Conservation (phyloP, 805 yeast genomes). For the Ogataea dorogensis region DNA sequence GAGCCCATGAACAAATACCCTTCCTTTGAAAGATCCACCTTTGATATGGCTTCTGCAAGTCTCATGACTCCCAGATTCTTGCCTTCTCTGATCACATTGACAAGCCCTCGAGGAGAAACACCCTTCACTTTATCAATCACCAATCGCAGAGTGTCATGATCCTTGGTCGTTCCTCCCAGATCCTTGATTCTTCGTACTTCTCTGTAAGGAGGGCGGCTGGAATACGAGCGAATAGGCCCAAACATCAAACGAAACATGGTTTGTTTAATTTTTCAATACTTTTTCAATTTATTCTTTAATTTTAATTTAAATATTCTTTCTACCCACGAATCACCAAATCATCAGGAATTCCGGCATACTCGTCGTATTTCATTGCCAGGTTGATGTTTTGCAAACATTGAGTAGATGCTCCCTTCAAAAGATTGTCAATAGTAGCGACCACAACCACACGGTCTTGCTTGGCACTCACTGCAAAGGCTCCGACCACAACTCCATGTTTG, state of each 20-base stretch:
- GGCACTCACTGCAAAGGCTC: conserved; percentile 93
- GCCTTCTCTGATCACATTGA: conserved; percentile 22
- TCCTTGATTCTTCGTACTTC: not conserved
- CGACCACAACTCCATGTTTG: conserved; percentile 91
- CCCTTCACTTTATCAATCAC: conserved; percentile 18
- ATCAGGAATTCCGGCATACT: conserved; percentile 91
- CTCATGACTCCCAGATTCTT: conserved; percentile 16
- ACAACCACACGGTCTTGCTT: conserved; percentile 87
- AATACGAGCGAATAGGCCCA: not conserved
- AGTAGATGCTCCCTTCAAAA: conserved; percentile 97
- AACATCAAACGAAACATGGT: not conserved
- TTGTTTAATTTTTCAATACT: conserved; percentile 3
- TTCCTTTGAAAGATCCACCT: conserved; percentile 25
- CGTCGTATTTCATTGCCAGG: conserved; percentile 84
- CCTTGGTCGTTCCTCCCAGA: conserved; percentile 27
- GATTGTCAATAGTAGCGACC: conserved; percentile 93
- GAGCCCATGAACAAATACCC: conserved; percentile 27
- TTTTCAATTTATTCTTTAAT: not conserved
- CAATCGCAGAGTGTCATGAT: conserved; percentile 28
- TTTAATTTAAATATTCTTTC: not conserved
- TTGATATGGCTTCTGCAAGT: conserved; percentile 13
- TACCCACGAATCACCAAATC: conserved; percentile 52
- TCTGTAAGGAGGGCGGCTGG: not conserved
- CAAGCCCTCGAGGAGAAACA: conserved; percentile 18
- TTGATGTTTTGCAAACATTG: conserved; percentile 97